Evolutionary conservation across 1,139 yeast genomes (phyloP).

Genomic region (Suhomyces ambrosiae): DNA sequence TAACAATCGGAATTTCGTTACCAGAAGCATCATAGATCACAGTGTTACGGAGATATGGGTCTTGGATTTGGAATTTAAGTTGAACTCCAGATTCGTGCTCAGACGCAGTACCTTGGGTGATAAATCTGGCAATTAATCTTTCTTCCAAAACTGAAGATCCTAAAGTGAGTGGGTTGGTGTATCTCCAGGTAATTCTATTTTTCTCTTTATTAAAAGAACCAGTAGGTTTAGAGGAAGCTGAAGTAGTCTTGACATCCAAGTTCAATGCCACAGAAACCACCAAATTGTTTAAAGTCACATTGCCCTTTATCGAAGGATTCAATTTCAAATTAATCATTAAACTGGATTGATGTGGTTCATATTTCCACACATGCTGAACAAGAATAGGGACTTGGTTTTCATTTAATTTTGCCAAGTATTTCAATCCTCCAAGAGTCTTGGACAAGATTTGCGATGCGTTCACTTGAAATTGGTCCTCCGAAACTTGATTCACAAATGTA

Average conservation of each 20-base stretch:
- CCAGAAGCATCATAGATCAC: slow-evolving; percentile 24
- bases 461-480: slow-evolving; percentile 31
- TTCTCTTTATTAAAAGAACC: slow-evolving; percentile 86
- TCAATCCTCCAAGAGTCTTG: slow-evolving; percentile 73
- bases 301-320: slow-evolving; percentile 39
- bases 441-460: slow-evolving; percentile 43
- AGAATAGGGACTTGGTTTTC: slow-evolving; percentile 60
- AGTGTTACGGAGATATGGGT: slow-evolving; percentile 30
- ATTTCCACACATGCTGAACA: slow-evolving; percentile 85
- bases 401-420: slow-evolving; percentile 54
- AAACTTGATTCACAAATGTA: slow-evolving; percentile 40
- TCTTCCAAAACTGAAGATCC: slow-evolving; percentile 44
- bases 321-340: slow-evolving; percentile 73
- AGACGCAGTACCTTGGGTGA: slow-evolving; percentile 60
- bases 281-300: slow-evolving; percentile 57
- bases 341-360: slow-evolving; percentile 81
- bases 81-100: slow-evolving; percentile 75
- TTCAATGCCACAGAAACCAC: slow-evolving; percentile 66
- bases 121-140: slow-evolving; percentile 69
- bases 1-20: slow-evolving; percentile 31
- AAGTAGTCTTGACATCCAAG: slow-evolving; percentile 46
- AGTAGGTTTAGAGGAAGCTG: slow-evolving; percentile 87
- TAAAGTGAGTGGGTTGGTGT: slow-evolving; percentile 50
- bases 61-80: slow-evolving; percentile 53
- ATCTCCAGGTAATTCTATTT: slow-evolving; percentile 85